Percentiles rank a stretch among this genome's conserved stretches.
Evolutionary conservation across 306 rosid genomes (phyloP).

Genomic region (Oxytropis ochrocephala): DNA sequence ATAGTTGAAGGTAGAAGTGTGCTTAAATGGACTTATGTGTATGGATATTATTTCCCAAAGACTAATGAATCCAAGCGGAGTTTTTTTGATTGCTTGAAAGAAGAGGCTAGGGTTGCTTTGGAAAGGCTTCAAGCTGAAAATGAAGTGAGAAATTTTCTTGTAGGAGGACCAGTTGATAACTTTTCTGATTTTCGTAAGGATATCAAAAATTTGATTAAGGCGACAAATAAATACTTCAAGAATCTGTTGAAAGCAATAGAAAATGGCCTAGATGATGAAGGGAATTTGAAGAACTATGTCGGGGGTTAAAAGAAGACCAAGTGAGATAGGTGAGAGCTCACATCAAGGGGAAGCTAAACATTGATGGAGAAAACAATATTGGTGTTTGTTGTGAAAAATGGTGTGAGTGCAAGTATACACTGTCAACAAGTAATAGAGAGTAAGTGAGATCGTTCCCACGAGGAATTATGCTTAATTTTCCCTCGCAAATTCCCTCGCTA

Average conservation of each 20-base stretch:
- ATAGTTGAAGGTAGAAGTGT: constrained; percentile 46
- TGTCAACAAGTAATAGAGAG: too few relatives aligned
- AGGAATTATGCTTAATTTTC: too few relatives aligned
- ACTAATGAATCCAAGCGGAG: constrained; percentile 13
- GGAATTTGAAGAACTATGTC: background rate
- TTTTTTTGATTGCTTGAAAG: constrained; percentile 24
- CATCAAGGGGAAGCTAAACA: background rate
- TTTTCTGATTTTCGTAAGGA: background rate
- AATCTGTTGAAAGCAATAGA: background rate
- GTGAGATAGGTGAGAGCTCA: background rate
- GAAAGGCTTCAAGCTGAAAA: constrained; percentile 32
- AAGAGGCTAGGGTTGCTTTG: constrained; percentile 31
- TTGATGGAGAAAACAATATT: too few relatives aligned
- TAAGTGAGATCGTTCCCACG: too few relatives aligned
- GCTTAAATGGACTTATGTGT: constrained; percentile 50
- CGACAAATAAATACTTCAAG: constrained; percentile 20
- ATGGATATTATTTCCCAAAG: constrained; percentile 43
- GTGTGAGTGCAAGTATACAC: too few relatives aligned
- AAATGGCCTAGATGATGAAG: background rate
- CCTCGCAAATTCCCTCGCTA: too few relatives aligned
- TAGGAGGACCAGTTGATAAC: background rate
- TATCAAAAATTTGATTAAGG: constrained; percentile 3
- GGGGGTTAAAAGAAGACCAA: background rate
- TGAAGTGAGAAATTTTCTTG: background rate
- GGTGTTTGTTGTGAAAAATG: too few relatives aligned